Conservation (phyloP, 306 rosid genomes). For the Trifolium dubium region DNA sequence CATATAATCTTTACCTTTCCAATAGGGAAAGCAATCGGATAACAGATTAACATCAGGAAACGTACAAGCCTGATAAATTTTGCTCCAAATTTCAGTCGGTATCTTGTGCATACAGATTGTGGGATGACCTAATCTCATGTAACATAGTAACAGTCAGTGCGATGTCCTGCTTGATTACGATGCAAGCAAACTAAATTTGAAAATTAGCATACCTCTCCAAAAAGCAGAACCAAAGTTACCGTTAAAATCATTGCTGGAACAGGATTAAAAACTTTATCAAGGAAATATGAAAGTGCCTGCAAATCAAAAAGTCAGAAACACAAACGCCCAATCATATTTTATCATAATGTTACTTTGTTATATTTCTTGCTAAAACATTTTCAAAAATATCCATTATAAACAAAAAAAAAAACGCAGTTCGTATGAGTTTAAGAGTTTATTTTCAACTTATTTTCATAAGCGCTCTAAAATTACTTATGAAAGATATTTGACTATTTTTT, state of each 20-base stretch:
- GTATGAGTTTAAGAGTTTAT: not conserved
- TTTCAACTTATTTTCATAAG: not conserved
- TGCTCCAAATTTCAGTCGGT: conserved; percentile 77
- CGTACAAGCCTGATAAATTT: conserved; percentile 83
- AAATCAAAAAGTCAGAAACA: conserved; percentile 25
- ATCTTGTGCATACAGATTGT: conserved; percentile 88
- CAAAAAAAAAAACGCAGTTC: not conserved
- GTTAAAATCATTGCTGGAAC: conserved; percentile 75
- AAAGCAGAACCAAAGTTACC: conserved; percentile 84
- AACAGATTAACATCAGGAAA: conserved; percentile 72
- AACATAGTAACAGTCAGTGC: conserved; percentile 39
- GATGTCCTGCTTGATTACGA: conserved; percentile 20
- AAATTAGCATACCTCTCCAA: conserved; percentile 70
- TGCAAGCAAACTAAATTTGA: conserved; percentile 8
- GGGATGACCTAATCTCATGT: conserved; percentile 72
- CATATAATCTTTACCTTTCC: conserved; percentile 65
- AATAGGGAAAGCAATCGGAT: conserved; percentile 82
- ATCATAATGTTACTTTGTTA: not conserved
- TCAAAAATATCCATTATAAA: not conserved
- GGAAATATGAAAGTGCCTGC: conserved; percentile 91
- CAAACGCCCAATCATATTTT: not conserved
- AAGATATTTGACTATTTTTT: no score
- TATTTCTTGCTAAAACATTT: not conserved
- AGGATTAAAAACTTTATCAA: conserved; percentile 81
- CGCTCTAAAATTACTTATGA: no score